phyloP scores from a whole-genome alignment of 2,329 filamentous ascomycete species.

The Hymenoscyphus occultus region DNA sequence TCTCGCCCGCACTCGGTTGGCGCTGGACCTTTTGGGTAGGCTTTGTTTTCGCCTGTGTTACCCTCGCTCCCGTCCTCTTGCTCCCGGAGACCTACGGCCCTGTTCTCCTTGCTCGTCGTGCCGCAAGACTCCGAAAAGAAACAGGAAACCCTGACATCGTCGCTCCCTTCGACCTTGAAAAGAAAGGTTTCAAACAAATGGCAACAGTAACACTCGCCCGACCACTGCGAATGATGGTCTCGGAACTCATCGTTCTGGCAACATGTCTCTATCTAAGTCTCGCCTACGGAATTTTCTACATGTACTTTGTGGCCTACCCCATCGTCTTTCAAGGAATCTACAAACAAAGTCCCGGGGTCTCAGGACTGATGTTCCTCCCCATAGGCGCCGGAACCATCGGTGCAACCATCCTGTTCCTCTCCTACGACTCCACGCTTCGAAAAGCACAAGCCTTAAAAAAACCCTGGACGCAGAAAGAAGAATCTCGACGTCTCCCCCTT shows the following conservation, averaged over 20 bases:
- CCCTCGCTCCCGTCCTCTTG: constrained; percentile 57
- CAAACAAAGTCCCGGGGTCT: constrained; percentile 54
- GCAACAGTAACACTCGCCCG: constrained; percentile 57
- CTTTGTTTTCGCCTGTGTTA: constrained; percentile 59
- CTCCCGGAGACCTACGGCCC: constrained; percentile 62
- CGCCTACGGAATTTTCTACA: constrained; percentile 61
- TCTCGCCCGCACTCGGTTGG: constrained; percentile 55
- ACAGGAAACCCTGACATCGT: constrained; percentile 55
- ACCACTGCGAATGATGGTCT: constrained; percentile 56
- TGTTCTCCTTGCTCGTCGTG: constrained; percentile 59
- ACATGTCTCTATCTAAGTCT: constrained; percentile 59
- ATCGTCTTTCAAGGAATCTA: constrained; percentile 60
- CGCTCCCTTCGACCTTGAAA: constrained; percentile 62
- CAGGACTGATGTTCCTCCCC: constrained; percentile 59
- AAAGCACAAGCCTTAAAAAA: constrained; percentile 46
- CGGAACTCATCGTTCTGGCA: constrained; percentile 62
- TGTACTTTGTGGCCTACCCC: constrained; percentile 64
- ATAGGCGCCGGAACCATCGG: constrained; percentile 50
- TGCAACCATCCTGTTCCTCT: constrained; percentile 47
- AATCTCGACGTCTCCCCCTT: constrained; percentile 48
- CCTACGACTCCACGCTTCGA: constrained; percentile 51
- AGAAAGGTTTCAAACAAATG: constrained; percentile 48
- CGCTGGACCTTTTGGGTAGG: constrained; percentile 63
- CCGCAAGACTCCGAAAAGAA: constrained; percentile 54
- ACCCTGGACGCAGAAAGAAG: constrained; percentile 49